These are phyloP conservation scores for Solanum sejunctum DNA, from an alignment of 257 asterid species.

Conservation along the genomic window DNA sequence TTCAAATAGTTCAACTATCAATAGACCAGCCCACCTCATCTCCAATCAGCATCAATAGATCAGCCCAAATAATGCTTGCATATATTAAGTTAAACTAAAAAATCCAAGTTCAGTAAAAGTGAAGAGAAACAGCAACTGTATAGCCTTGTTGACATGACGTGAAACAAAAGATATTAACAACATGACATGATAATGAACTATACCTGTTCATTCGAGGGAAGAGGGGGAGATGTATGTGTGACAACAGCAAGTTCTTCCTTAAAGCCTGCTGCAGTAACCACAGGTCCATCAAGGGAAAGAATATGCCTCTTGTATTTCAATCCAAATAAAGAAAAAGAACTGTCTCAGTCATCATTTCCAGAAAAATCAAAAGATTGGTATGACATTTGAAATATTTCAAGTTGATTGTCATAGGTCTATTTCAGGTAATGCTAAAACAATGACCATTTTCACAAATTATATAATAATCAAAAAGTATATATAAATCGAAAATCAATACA, in stretches of 20 bases:
- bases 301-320: conserved; percentile 38
- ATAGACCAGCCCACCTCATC: neutral
- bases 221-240: conserved; percentile 68
- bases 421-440: neutral
- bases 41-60: neutral
- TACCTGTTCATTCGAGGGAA: conserved; percentile 91
- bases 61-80: neutral
- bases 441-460: neutral
- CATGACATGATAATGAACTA: neutral
- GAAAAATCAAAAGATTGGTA: neutral
- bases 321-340: conserved; percentile 7
- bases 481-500: neutral
- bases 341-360: neutral
- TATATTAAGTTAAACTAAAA: neutral
- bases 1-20: neutral
- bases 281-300: conserved; percentile 87
- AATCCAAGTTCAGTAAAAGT: neutral
- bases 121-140: neutral
- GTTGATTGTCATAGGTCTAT: neutral
- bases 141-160: neutral
- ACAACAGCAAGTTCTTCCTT: conserved; percentile 84
- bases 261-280: conserved; percentile 81
- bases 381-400: neutral
- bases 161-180: neutral
- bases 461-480: neutral